Conservation (phyloP, 805 yeast species). For the Myxozyma geophila region DNA sequence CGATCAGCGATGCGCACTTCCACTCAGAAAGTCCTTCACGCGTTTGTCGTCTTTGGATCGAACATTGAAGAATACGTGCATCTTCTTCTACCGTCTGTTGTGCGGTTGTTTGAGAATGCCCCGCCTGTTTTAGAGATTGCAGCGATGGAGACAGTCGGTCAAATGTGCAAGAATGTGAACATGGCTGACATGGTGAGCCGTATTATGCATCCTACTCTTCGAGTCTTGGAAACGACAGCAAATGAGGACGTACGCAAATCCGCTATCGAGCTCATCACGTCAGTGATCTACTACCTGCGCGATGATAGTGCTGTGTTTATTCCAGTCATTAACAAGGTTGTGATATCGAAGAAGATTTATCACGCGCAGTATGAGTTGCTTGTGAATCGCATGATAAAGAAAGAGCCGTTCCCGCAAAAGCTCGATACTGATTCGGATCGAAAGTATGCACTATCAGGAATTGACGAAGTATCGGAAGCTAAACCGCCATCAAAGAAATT, state of each 20-base stretch:
- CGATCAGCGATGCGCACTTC: slow-evolving; percentile 57
- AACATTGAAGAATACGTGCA: slow-evolving; percentile 89
- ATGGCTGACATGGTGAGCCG: slow-evolving; percentile 88
- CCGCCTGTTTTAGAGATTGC: slow-evolving; percentile 62
- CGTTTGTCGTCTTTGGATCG: slow-evolving; percentile 83
- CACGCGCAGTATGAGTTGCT: slow-evolving; percentile 79
- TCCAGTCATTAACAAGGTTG: slow-evolving; percentile 71
- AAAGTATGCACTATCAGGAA: slow-evolving; percentile 52
- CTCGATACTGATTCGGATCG: slow-evolving; percentile 63
- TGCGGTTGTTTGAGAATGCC: slow-evolving; percentile 71
- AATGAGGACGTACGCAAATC: slow-evolving; percentile 66
- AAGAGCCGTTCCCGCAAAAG: slow-evolving; percentile 84
- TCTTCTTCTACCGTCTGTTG: slow-evolving; percentile 82
- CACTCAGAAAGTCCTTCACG: slow-evolving; percentile 68
- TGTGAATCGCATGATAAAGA: slow-evolving; percentile 73
- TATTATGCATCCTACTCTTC: slow-evolving; percentile 80
- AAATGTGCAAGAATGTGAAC: slow-evolving; percentile 70
- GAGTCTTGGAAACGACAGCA: slow-evolving; percentile 58
- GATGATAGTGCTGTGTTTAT: slow-evolving; percentile 82
- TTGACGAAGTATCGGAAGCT: slow-evolving; percentile 60
- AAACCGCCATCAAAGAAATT: slow-evolving; percentile 74
- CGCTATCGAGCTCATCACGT: slow-evolving; percentile 73
- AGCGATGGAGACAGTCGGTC: slow-evolving; percentile 83
- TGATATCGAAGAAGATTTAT: slow-evolving; percentile 64
- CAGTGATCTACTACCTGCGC: slow-evolving; percentile 80